Evolutionary conservation across 495 filamentous ascomycete genomes (phyloP), one percentile per base, ranked within the genome.

Genomic region (Penicillium steckii): DNA sequence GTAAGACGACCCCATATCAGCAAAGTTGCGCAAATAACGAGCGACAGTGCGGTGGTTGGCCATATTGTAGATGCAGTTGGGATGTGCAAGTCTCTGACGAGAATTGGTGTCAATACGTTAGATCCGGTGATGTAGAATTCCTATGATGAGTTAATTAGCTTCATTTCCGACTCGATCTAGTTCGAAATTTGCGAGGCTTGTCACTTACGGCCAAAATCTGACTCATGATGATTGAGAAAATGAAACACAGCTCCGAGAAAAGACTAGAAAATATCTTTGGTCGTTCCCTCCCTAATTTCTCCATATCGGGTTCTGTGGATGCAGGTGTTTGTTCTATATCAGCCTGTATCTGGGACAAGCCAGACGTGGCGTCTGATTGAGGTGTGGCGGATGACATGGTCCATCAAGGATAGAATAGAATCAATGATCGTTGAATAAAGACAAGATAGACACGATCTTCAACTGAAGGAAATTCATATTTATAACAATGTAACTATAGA

Each of bases 121-220:
- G 91, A 96, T 40, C 91, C 91, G 35, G 86, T 90, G 29, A 93
- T 85, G 62, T 90, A 91, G 68, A 89, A 96, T 73, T 95, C 70
- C 69, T 72, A 13, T 83, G 52, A 13, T 25, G 9, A 6, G 19
- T 55, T 38, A 53, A 48, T 29, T 13, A 21, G 32, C 17, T 40
- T 7, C 43, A 8, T 24, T 35, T 12, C 42, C 7, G 9, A n/a
- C n/a, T n/a, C n/a, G n/a, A n/a, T 30, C 22, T 25, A 44, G 27
- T 22, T 10, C 32, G 23, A 24, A 44, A n/a, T 17, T 0, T 15
- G 10, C 4, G 8, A 4, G 4, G 13, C 27, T 29, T 38, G 10
- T 6, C 35, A 71, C 82, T 53, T 45, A 72, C 86, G 30, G 85
- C 79, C 59, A 94, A 75, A 24, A 89, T 76, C 59, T 91, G 83